Conservation (phyloP, 2,329 filamentous ascomycete genomes). For the Geoglossum cookeanum region DNA sequence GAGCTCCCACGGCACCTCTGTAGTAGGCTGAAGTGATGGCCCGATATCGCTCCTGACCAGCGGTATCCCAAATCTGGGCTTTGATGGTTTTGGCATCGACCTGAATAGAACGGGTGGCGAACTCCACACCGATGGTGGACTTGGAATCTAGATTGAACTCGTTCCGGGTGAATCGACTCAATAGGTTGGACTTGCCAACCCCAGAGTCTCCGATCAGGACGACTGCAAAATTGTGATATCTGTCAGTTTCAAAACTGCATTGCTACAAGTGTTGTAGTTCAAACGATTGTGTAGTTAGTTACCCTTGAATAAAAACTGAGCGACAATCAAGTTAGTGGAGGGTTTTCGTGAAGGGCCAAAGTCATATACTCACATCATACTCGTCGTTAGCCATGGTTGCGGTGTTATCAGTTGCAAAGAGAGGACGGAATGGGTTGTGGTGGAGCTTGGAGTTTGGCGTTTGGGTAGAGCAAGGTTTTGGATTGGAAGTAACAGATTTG, state of each 20-base stretch:
- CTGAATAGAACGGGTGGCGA: slow-evolving; percentile 94
- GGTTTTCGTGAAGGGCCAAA: neutral
- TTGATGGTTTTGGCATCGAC: slow-evolving; percentile 99
- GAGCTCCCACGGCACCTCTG: slow-evolving; percentile 85
- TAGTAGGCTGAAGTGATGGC: slow-evolving; percentile 99
- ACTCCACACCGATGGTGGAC: slow-evolving; percentile 98
- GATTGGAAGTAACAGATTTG: neutral
- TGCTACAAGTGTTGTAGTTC: slow-evolving; percentile 5
- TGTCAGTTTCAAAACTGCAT: slow-evolving; percentile 1
- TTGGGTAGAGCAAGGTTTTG: too few relatives aligned
- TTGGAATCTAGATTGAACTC: slow-evolving; percentile 99
- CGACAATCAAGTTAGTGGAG: slow-evolving; percentile 13
- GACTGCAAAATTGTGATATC: slow-evolving; percentile 33
- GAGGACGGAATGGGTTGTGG: neutral
- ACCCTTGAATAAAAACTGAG: slow-evolving; percentile 99
- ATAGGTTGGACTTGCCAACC: slow-evolving; percentile 98
- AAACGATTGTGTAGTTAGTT: slow-evolving; percentile 15
- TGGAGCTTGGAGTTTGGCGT: neutral
- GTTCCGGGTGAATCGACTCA: slow-evolving; percentile 98
- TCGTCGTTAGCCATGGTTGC: slow-evolving; percentile 95
- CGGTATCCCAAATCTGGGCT: slow-evolving; percentile 99
- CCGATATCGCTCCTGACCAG: slow-evolving; percentile 95
- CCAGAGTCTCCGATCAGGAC: slow-evolving; percentile 98
- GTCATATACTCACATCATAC: slow-evolving; percentile 66
- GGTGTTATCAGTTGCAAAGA: slow-evolving; percentile 8